Evolutionary conservation across 345 rosid genomes (phyloP).

Genomic region (Populus euphratica): DNA sequence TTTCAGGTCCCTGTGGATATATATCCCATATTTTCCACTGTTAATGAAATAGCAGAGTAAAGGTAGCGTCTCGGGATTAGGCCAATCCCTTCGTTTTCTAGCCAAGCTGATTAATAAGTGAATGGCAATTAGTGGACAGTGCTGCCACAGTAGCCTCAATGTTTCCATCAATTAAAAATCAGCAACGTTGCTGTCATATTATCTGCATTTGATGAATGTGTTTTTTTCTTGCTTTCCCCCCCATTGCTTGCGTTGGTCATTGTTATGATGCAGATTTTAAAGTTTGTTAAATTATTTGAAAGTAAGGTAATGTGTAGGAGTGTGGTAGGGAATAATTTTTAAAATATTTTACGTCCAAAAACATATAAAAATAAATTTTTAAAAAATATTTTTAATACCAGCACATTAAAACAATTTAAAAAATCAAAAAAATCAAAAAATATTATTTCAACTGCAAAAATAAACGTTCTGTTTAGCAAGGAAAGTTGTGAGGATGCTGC

Average conservation of each 20-base stretch:
- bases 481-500: no score
- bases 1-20: constrained; percentile 82
- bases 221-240: not conserved
- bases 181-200: not conserved
- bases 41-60: constrained; percentile 33
- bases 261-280: not conserved
- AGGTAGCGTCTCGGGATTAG: not conserved
- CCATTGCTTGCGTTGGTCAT: not conserved
- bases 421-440: no score
- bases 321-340: no score
- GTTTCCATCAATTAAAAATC: not conserved
- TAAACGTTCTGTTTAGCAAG: no score
- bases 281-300: no score
- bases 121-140: not conserved
- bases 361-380: no score
- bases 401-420: no score
- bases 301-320: no score
- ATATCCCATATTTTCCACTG: constrained; percentile 60
- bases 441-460: no score
- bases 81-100: not conserved
- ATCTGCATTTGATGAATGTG: not conserved
- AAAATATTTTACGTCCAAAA: no score
- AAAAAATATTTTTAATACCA: no score
- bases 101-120: not conserved
- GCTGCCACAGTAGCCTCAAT: not conserved